A percentile compares a stretch with the other conserved stretches of the same genome.
Evolutionary conservation across 768 basidiomycete species (phyloP).

Genomic region (Kockovaella imperatae): DNA sequence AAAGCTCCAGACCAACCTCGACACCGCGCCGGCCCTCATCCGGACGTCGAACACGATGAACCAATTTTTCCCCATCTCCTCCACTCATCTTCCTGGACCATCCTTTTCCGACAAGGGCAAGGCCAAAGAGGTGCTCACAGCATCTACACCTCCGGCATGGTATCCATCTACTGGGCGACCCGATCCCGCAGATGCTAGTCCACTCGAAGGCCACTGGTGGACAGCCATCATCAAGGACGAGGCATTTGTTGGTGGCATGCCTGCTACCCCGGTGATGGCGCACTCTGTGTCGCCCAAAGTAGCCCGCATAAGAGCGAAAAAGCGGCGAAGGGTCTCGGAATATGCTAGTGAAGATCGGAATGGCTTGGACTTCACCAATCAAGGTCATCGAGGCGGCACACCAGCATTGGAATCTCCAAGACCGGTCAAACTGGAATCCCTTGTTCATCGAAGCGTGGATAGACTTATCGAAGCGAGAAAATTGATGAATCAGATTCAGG

Average conservation of each 20-base stretch:
- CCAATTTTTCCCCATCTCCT: slow-evolving; percentile 16
- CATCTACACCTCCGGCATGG: slow-evolving; percentile 25
- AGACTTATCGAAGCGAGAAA: slow-evolving; percentile 16
- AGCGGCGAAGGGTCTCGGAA: background rate
- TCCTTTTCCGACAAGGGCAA: slow-evolving; percentile 37
- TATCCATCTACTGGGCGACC: slow-evolving; percentile 8
- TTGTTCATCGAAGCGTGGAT: slow-evolving; percentile 22
- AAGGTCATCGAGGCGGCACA: background rate
- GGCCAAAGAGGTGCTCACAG: slow-evolving; percentile 24
- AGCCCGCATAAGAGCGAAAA: background rate
- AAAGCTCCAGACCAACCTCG: slow-evolving; percentile 26
- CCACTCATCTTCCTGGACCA: slow-evolving; percentile 19
- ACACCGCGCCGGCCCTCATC: slow-evolving; percentile 21
- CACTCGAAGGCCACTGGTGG: slow-evolving; percentile 35
- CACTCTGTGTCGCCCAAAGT: slow-evolving; percentile 2
- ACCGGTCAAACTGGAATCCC: slow-evolving; percentile 13
- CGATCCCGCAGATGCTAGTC: slow-evolving; percentile 24
- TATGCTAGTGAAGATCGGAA: no score
- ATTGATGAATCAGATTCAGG: slow-evolving; percentile 21
- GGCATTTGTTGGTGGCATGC: slow-evolving; percentile 19
- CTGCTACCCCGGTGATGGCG: slow-evolving; percentile 21
- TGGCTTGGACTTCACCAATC: no score
- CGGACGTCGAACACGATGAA: slow-evolving; percentile 30
- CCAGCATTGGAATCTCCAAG: slow-evolving; percentile 4
- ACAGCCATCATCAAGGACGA: slow-evolving; percentile 21